These are phyloP conservation scores for Leccinellum rugosiceps DNA, from an alignment of 768 basidiomycete species.

Conservation along the genomic window DNA sequence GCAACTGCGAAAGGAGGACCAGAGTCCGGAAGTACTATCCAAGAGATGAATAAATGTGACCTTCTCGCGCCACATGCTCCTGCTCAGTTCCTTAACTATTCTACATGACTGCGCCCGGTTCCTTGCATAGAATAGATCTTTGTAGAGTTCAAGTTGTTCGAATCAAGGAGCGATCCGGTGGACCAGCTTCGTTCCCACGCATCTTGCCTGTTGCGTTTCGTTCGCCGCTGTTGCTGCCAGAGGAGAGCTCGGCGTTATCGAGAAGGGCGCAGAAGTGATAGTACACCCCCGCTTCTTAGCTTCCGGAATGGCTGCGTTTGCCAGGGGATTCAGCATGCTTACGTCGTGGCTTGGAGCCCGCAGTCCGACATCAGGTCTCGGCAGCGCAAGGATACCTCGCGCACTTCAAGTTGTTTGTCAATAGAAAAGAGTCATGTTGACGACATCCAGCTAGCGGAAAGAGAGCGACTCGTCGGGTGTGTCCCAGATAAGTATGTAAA, in stretches of 20 bases:
- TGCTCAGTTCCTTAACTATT: background rate
- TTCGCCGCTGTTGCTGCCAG: background rate
- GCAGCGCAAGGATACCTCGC: background rate
- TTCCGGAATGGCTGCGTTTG: background rate
- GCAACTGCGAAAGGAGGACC: background rate
- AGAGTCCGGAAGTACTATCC: background rate
- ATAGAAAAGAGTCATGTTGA: too few relatives aligned
- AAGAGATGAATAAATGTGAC: background rate
- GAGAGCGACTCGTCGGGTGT: background rate
- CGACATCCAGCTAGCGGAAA: slow-evolving; percentile 3
- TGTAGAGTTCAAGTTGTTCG: background rate
- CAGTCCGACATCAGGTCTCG: background rate
- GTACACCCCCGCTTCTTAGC: background rate
- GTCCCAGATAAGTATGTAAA: background rate
- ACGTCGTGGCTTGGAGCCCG: background rate
- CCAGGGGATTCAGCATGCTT: background rate
- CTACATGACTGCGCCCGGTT: background rate
- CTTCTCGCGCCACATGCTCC: background rate
- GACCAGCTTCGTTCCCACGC: background rate
- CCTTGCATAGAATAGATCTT: background rate
- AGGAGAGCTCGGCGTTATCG: background rate
- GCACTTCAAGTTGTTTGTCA: background rate
- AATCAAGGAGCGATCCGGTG: background rate
- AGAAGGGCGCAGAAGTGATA: background rate
- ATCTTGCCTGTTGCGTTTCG: too few relatives aligned